Conservation (phyloP, 352 stramenopile species). For the Pythium aquatile region DNA sequence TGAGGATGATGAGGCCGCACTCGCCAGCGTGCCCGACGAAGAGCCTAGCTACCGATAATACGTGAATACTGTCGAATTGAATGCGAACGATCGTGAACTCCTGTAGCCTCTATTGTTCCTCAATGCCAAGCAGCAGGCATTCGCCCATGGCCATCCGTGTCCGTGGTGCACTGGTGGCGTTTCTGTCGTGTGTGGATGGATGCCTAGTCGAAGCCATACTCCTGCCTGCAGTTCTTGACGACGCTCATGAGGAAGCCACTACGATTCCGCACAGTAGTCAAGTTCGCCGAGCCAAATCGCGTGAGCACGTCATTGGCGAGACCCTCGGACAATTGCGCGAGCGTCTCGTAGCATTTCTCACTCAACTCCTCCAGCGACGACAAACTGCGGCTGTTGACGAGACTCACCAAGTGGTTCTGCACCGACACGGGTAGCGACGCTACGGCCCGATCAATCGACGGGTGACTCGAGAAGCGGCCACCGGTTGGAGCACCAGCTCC, state of each 20-base stretch:
- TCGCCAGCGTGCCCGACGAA: conserved; percentile 25
- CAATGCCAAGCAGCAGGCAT: too few relatives aligned
- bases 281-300: conserved; percentile 70
- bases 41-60: conserved; percentile 3
- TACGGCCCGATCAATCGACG: conserved; percentile 31
- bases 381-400: conserved; percentile 55
- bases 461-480: conserved; percentile 26
- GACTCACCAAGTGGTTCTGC: conserved; percentile 63
- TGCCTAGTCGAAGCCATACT: conserved; percentile 63
- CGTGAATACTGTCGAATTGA: background rate
- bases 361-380: conserved; percentile 69
- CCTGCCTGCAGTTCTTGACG: conserved; percentile 73
- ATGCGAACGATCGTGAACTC: background rate
- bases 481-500: background rate
- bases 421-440: conserved; percentile 51
- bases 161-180: too few relatives aligned
- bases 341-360: conserved; percentile 80
- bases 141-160: too few relatives aligned
- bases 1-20: conserved; percentile 15
- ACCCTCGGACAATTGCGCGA: conserved; percentile 68
- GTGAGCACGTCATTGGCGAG: conserved; percentile 75
- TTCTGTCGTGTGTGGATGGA: background rate
- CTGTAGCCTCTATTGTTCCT: background rate
- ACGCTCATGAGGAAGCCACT: conserved; percentile 82
- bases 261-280: conserved; percentile 71